Evolutionary conservation across 305 asterid species (phyloP), one percentile per base, ranked within the genome.

Genomic region (Lippia alba): DNA sequence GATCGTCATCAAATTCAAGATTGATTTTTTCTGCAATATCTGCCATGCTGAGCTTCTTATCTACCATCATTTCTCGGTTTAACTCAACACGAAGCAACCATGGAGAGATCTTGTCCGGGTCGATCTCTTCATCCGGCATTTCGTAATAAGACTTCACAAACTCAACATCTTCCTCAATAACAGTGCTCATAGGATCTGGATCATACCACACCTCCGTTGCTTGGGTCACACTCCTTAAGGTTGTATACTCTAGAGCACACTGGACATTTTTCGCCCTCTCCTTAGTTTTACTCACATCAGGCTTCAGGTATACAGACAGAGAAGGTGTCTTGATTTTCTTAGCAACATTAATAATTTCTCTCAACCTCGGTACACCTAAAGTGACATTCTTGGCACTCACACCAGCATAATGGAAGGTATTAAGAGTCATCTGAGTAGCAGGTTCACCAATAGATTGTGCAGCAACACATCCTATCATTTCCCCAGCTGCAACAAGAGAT

Each of bases 301-400:
- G 90, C 80, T 82, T 92, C 87, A 92, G 80, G 82, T 81, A 95
- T 41, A 95, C 97, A 18, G 99, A 95, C 51, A 95, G 96, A 30
- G 98, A 92, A 3, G 99, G 99, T 9, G 99, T 95, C 77, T 92
- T 92, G 14, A 95, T 90, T 81, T 95, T 95, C 83, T 95, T 95
- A 33, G 99, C 99, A 70, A 92, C 99, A 76, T 95, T 95, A 48
- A 95, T 92, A 80, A 95, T 95, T 84, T 95, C 99, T 89, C 98
- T 90, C 91, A 95, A 78, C 87, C 99, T 82, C 9, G 99, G 99
- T 20, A 95, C 99, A 77, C 99, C 99, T 62, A 95, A 82, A 61
- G 99, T 94, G 77, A 94, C 99, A 74, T 94, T 94, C 85, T 94
- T 94, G 64, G 99, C 99, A 92, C 99, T 94, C 73, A 92, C 99